Percentiles rank a stretch among this genome's conserved stretches.
Conservation (phyloP, 2,329 filamentous ascomycete species). For the Phymatotrichopsis omnivora region DNA sequence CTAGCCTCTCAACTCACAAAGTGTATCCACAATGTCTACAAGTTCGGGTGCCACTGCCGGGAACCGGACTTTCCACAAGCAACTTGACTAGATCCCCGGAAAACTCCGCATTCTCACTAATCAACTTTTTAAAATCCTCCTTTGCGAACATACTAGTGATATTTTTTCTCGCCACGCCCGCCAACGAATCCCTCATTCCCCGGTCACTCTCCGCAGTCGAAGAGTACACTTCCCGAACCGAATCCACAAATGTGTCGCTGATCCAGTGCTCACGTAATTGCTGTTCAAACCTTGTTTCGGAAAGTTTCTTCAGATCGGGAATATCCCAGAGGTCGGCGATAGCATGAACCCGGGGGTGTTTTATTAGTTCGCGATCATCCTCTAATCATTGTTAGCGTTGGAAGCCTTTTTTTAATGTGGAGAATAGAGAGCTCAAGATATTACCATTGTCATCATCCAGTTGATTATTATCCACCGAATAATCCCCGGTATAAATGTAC, state of each 20-base stretch:
- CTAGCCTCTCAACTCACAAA: too few relatives aligned
- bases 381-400: slow-evolving; percentile 2
- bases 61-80: too few relatives aligned
- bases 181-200: slow-evolving; percentile 3
- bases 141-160: not conserved
- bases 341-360: slow-evolving; percentile 9
- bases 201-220: slow-evolving; percentile 8
- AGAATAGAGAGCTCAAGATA: too few relatives aligned
- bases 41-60: too few relatives aligned
- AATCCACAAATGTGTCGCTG: slow-evolving; percentile 7
- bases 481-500: slow-evolving; percentile 11
- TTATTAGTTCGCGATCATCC: slow-evolving; percentile 9
- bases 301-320: slow-evolving; percentile 3
- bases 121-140: slow-evolving; percentile 2
- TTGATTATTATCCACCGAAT: slow-evolving; percentile 4
- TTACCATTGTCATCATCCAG: slow-evolving; percentile 5
- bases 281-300: not conserved
- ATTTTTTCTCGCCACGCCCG: not conserved
- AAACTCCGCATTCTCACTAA: slow-evolving; percentile 7
- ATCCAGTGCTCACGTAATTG: slow-evolving; percentile 5
- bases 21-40: too few relatives aligned
- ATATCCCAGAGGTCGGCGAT: slow-evolving; percentile 7
- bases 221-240: slow-evolving; percentile 12
- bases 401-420: not conserved
- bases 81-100: slow-evolving; percentile 10